These are phyloP conservation scores for Fusarium pseudonygamai DNA, from an alignment of 2,329 filamentous ascomycete species.

Conservation along the genomic window DNA sequence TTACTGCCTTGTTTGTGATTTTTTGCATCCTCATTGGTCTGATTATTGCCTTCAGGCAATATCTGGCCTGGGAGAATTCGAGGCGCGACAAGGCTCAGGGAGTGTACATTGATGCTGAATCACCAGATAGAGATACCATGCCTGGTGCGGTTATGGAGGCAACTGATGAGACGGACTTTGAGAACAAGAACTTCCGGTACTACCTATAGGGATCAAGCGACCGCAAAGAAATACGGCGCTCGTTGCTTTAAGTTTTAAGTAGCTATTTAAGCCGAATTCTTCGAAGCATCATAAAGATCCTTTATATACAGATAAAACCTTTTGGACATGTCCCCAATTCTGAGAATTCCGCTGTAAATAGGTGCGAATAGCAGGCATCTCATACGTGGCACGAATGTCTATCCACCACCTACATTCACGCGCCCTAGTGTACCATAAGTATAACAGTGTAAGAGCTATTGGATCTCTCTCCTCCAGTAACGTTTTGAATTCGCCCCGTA, in stretches of 20 bases:
- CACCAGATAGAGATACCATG: neutral
- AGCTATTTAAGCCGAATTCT: neutral
- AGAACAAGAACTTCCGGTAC: neutral
- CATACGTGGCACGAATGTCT: neutral
- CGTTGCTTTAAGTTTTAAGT: fast-evolving
- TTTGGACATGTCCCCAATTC: neutral
- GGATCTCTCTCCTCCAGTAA: neutral
- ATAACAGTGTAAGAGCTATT: neutral
- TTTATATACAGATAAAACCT: neutral
- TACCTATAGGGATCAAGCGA: neutral
- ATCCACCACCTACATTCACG: neutral
- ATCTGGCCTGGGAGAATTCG: neutral
- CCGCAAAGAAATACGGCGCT: fast-evolving
- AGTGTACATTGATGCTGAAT: neutral
- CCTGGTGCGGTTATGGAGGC: neutral
- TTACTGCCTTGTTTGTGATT: neutral
- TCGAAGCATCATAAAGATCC: fast-evolving
- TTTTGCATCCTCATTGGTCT: neutral
- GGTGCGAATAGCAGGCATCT: neutral
- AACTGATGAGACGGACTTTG: neutral
- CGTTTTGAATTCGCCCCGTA: neutral
- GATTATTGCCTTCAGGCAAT: neutral
- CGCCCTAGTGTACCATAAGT: neutral
- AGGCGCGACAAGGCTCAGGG: neutral
- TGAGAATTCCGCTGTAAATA: neutral